Conservation (phyloP, 768 basidiomycete species). For the Leccinellum albellum region DNA sequence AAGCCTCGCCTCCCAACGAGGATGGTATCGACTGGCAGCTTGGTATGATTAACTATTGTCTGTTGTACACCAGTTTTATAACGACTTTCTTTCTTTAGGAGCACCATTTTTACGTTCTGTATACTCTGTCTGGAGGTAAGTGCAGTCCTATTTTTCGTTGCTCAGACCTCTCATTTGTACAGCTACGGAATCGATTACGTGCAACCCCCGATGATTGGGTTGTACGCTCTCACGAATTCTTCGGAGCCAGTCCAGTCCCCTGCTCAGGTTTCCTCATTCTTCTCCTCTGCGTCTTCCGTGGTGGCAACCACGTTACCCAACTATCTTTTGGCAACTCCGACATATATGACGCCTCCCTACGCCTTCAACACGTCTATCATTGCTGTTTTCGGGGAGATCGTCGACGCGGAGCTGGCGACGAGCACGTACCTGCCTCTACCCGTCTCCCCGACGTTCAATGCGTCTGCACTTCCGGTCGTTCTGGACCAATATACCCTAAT, state of each 20-base stretch:
- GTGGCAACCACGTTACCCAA: constrained; percentile 70
- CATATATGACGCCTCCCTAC: constrained; percentile 60
- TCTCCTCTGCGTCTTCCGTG: constrained; percentile 62
- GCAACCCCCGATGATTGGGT: constrained; percentile 75
- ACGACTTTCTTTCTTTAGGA: constrained; percentile 40
- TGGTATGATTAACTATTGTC: constrained; percentile 37
- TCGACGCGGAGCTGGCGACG: constrained; percentile 60
- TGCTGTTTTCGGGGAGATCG: constrained; percentile 52
- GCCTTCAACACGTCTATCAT: constrained; percentile 64
- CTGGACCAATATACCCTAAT: constrained; percentile 51
- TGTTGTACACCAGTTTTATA: background rate
- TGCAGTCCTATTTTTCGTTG: background rate
- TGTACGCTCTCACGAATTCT: constrained; percentile 57
- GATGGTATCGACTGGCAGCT: constrained; percentile 86
- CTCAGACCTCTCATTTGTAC: constrained; percentile 2
- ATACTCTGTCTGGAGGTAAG: constrained; percentile 73
- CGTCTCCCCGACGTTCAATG: constrained; percentile 39
- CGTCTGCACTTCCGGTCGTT: constrained; percentile 56
- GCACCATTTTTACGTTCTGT: constrained; percentile 69
- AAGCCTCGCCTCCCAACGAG: constrained; percentile 56
- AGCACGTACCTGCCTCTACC: constrained; percentile 67
- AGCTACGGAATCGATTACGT: constrained; percentile 74
- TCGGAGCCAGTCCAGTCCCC: constrained; percentile 41
- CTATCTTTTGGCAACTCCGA: constrained; percentile 61
- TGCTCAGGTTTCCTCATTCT: constrained; percentile 42